Evolutionary conservation across 768 basidiomycete species (phyloP), one percentile per base, ranked within the genome.

Genomic region (Clitopilus hobsonii): DNA sequence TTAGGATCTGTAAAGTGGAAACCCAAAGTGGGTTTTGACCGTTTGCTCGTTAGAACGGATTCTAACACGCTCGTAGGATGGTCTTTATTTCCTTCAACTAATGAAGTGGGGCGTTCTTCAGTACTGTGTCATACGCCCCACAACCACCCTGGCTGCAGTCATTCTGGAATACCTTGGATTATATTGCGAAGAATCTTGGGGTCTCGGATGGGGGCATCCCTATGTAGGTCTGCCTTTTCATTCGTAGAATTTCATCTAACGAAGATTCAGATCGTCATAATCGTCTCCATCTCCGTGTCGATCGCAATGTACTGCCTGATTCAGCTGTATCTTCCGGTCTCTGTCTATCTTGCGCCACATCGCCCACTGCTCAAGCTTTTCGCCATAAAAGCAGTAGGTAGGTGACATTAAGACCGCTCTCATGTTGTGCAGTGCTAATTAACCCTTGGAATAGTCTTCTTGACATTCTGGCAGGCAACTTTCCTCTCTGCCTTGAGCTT

Each of bases 61-160:
- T 27, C 24, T 28, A 27, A 16, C 14, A 53, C 20, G n/a, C n/a
- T n/a, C n/a, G n/a, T 30, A 85, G 81, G 81, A 85, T 60, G 86
- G 86, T 0, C 67, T 88, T 23, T 83, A 84, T 60, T 89, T 88
- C 62, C 68, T 89, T 41, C 85, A 87, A 62, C 64, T 88, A 47
- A 85, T 86, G 83, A 89, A 89, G 64, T 88, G 86, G 84, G 83
- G 81, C 3, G 81, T 91, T 13, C 71, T 89, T 28, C 88, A 89
- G 64, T 89, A 87, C 59, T 86, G 83, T 68, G 81, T 86, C 18
- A 69, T 87, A 41, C 74, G 85, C 51, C 86, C 85, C 36, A 81
- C 79, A 45, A 82, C 83, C 2, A 86, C 86, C 0, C 64, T 87
- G 0, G 75, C 73, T 5, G 85, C 86, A 1, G 81, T 89, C 28